Evolutionary conservation across 2,329 filamentous ascomycete genomes (phyloP), one percentile per base, ranked within the genome.

Genomic region (Aspergillus awamori): DNA sequence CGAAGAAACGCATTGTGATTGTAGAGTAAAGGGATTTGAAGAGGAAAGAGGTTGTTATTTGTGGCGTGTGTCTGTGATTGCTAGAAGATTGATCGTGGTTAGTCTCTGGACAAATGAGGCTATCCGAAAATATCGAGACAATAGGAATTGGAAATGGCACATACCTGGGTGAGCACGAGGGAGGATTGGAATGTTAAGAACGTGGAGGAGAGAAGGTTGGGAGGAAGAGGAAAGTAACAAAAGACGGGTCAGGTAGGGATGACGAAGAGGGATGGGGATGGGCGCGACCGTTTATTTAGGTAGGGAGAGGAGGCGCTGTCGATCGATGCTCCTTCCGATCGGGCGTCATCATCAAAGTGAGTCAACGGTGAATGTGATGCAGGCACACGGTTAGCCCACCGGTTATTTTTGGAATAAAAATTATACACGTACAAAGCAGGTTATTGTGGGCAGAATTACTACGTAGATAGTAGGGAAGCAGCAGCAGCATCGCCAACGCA

Each of bases 1-100:
- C 33, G 52, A 66, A 24, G 58, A 65, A 61, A 39, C 59, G 64
- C 62, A 66, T 66, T 15, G 49, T 58, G 54, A 26, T 5, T 26
- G 3, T 49, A 20, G 30, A 39, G 26, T 10, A 39, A 33, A 2
- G 6, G 8, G 2, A 30, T 30, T 10, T 15, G 11, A 5, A 11
- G n/a, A 17, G 47, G 13, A 8, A 26, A 17, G 11, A 5, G 17
- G 10, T 6, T 11, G 11, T 13, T 7, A 13, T 45, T 22, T 20
- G 4, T 36, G 30, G 2, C 4, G 33, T 13, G 33, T 4, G 33
- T 15, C 0, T 36, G 1, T 13, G 11, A 36, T 36, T 13, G 13
- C 33, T 36, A 15, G 11, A 36, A 5, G 11, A 36, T 13, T 11
- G 11, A 4, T 36, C 33, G 33, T 36, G 13, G 33, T 36, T 13